A percentile compares a stretch with the other conserved stretches of the same genome.
Evolutionary conservation across 2,329 filamentous ascomycete genomes (phyloP).

Genomic region (Clonostachys rosea): DNA sequence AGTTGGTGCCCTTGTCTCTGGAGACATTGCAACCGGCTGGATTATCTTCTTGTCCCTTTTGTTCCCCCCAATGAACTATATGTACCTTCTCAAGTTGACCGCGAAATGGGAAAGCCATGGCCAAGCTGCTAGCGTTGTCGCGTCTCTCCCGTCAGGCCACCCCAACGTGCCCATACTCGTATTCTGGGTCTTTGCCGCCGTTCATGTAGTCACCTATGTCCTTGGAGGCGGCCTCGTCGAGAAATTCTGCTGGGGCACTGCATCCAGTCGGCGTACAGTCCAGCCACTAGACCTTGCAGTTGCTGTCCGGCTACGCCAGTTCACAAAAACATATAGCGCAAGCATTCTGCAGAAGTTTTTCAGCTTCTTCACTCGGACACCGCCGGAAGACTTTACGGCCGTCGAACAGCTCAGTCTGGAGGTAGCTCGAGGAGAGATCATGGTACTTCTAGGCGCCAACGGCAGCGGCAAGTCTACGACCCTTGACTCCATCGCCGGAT

Average conservation of each 20-base stretch:
- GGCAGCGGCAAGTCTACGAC: constrained; percentile 69
- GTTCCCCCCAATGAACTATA: no score
- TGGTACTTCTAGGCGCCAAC: constrained; percentile 65
- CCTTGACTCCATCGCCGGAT: constrained; percentile 61
- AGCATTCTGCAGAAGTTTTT: constrained; percentile 17
- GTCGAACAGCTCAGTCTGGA: constrained; percentile 58
- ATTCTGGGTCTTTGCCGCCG: constrained; percentile 13
- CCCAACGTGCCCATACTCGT: no score
- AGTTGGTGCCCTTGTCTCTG: constrained; percentile 7
- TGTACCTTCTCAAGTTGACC: no score
- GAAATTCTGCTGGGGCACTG: constrained; percentile 23
- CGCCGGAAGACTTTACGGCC: constrained; percentile 32
- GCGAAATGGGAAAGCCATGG: no score
- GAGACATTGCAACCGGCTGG: no score
- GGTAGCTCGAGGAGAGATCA: constrained; percentile 55
- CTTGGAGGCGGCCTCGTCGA: constrained; percentile 23
- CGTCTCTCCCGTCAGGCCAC: no score
- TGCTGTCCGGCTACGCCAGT: constrained; percentile 9
- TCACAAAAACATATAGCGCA: constrained; percentile 24
- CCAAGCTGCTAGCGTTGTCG: no score
- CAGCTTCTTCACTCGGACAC: constrained; percentile 15
- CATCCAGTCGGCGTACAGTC: constrained; percentile 18
- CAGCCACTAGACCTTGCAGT: constrained; percentile 3
- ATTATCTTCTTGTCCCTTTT: no score
- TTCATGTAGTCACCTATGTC: constrained; percentile 24